phyloP scores from a whole-genome alignment of 2,329 filamentous ascomycete genomes.

The Lasiodiplodia sp. region DNA sequence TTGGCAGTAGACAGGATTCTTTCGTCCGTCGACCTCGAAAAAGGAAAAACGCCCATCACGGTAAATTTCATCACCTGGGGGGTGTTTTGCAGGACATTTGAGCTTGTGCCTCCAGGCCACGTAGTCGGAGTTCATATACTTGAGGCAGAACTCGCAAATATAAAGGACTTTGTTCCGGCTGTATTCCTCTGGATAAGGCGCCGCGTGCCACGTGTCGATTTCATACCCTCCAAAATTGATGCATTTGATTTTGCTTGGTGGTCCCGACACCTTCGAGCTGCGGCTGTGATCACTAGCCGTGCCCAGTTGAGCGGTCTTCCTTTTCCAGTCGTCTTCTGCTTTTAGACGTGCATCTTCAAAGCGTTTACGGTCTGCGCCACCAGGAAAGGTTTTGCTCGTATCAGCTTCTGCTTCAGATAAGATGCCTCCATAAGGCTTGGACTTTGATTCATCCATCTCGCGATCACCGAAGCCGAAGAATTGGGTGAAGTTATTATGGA shows the following conservation, averaged over 20 bases:
- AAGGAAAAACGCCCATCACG: conserved; percentile 89
- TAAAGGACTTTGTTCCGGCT: conserved; percentile 96
- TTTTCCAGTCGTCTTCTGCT: conserved; percentile 91
- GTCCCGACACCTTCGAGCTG: conserved; percentile 80
- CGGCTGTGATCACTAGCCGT: conserved; percentile 68
- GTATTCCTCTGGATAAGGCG: conserved; percentile 97
- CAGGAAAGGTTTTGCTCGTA: conserved; percentile 85
- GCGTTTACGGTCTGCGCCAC: conserved; percentile 77
- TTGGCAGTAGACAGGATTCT: conserved; percentile 98
- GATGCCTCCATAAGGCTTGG: conserved; percentile 95
- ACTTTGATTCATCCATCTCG: conserved; percentile 86
- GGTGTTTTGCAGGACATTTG: conserved; percentile 96
- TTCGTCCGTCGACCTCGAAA: conserved; percentile 96
- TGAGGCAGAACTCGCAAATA: conserved; percentile 98
- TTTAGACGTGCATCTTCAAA: conserved; percentile 91
- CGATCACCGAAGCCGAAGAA: conserved; percentile 91
- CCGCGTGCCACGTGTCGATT: conserved; percentile 99
- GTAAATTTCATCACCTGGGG: conserved; percentile 97
- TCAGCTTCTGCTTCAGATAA: conserved; percentile 88
- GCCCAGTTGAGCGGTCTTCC: conserved; percentile 69
- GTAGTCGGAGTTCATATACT: conserved; percentile 99
- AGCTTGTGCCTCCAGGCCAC: conserved; percentile 95
- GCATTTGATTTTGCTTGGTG: conserved; percentile 96
- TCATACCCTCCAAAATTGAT: conserved; percentile 98
- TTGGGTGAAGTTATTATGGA: conserved; percentile 71